Evolutionary conservation across 306 rosid species (phyloP).

Genomic region (Sophora flavescens): DNA sequence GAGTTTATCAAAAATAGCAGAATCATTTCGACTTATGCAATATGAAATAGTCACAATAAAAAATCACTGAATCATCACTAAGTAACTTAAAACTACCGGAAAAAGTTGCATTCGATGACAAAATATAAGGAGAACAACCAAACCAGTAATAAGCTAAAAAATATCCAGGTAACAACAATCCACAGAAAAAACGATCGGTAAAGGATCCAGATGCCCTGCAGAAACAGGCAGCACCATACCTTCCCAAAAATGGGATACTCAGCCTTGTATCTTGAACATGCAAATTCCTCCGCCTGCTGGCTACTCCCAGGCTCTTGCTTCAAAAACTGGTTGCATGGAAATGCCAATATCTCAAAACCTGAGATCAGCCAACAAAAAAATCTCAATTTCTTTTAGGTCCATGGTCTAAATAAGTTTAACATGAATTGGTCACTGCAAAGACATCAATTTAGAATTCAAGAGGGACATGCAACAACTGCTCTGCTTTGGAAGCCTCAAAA

Average conservation of each 20-base stretch:
- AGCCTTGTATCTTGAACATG: constrained; percentile 85
- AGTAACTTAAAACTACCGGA: constrained; percentile 21
- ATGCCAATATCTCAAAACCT: constrained; percentile 88
- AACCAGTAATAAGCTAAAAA: not conserved
- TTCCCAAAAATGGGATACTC: constrained; percentile 87
- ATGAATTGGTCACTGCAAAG: constrained; percentile 14
- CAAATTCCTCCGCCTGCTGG: constrained; percentile 65
- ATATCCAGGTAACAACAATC: not conserved
- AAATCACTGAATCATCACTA: not conserved
- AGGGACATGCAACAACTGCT: constrained; percentile 30
- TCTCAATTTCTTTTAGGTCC: constrained; percentile 11
- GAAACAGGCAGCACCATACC: constrained; percentile 52
- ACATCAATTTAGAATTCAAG: constrained; percentile 19
- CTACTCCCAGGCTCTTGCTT: constrained; percentile 82
- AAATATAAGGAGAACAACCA: not conserved
- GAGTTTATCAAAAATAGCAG: constrained; percentile 4
- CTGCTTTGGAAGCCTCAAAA: constrained; percentile 13
- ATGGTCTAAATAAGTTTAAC: constrained; percentile 23
- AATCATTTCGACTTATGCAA: constrained; percentile 21
- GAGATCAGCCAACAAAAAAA: constrained; percentile 46
- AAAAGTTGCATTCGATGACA: not conserved
- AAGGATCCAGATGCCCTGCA: not conserved
- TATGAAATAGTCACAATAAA: constrained; percentile 15
- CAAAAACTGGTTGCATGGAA: constrained; percentile 92
- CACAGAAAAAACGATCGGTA: not conserved